Base-by-base conservation (phyloP, 2,329 filamentous ascomycete species). In the Teratosphaeria nubilosa region DNA sequence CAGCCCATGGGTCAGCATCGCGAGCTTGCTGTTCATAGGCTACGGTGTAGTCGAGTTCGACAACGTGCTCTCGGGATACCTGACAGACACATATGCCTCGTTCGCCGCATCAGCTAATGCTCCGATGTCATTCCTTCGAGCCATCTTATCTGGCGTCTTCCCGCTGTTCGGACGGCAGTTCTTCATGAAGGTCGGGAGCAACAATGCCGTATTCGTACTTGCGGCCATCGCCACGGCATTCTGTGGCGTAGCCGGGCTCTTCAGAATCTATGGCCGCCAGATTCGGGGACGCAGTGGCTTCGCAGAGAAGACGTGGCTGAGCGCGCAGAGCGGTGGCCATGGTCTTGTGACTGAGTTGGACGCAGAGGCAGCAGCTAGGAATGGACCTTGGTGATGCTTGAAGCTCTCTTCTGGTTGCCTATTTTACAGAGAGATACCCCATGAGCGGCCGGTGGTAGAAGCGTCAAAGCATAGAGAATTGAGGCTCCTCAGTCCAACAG, bases 11-110 rank as follows among this genome's bases (percentile, higher is more conserved):
- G 55, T 56, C 6, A 65, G 65, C 1, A 65, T 69, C 48, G 37
- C 58, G 1, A 57, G 65, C 2, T 56, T 80, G 2, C 65, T 76
- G 0, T 65, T 76, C 2, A 70, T 80, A 9, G 79, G 78, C 0
- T 81, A 77, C 64, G 75, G 76, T 0, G 63, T 76, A 25, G 79
- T 78, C 16, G 78, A 81, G 58, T 72, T 79, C 51, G 74, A 74
- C 20, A 73, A 68, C 4, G 68, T 73, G 3, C 63, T 79, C 0
- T 70, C 71, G 1, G 75, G 74, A 1, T 78, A 79, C 54, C 66
- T 78, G 10, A 70, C 75, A 0, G 77, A 79, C 62, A 73, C 72
- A 24, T 79, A 78, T 58, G 66, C 74, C 20, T 72, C 70, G 14
- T 77, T 76, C 54, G 74, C 76, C 1, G 74, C 75, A 0, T 77